Conservation (phyloP, 805 yeast species). For the Naumovozyma dairenensis region DNA sequence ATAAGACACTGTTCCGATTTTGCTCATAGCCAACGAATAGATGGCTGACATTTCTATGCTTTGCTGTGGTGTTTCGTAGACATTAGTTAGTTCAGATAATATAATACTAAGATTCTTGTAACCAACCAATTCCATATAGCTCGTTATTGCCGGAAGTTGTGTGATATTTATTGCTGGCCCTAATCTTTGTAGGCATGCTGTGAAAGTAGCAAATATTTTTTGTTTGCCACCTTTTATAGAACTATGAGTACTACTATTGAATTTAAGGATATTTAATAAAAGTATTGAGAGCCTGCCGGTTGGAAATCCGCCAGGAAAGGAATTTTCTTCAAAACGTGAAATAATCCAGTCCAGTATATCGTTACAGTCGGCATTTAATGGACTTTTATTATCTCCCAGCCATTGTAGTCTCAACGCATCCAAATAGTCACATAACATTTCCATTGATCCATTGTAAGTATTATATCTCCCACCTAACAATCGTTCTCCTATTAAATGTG, state of each 20-base stretch:
- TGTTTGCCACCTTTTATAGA: conserved; percentile 22
- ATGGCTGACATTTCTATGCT: conserved; percentile 23
- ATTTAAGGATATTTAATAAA: conserved; percentile 24
- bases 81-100: conserved; percentile 21
- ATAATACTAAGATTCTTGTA: conserved; percentile 21
- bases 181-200: conserved; percentile 12
- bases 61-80: conserved; percentile 17
- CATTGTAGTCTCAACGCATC: conserved; percentile 17
- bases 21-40: conserved; percentile 13
- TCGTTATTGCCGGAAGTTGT: conserved; percentile 6
- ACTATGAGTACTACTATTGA: conserved; percentile 16
- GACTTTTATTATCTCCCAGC: conserved; percentile 15
- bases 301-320: conserved; percentile 34
- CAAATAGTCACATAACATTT: conserved; percentile 12
- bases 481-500: conserved; percentile 18
- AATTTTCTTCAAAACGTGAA: conserved; percentile 31
- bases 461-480: conserved; percentile 14
- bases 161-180: conserved; percentile 6
- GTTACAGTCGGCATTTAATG: conserved; percentile 33
- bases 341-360: conserved; percentile 42
- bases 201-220: conserved; percentile 15
- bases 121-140: conserved; percentile 18
- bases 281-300: conserved; percentile 27
- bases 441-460: conserved; percentile 15
- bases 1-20: conserved; percentile 16